Evolutionary conservation across 768 basidiomycete species (phyloP).

Genomic region (Crassisporium funariophilum): DNA sequence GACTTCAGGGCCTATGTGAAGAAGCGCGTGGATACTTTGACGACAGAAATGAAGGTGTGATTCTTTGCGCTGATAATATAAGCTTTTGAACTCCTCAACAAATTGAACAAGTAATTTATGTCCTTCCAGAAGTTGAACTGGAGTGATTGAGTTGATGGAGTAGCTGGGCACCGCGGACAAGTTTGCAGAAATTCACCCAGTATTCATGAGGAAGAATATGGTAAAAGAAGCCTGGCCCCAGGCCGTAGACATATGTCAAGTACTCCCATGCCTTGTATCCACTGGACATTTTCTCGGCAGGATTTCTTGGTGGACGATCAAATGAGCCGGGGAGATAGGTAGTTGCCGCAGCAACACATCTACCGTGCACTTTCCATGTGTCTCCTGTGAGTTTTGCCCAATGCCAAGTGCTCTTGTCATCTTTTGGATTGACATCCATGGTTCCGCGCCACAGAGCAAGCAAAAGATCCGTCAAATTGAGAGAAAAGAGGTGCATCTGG

Average conservation of each 20-base stretch:
- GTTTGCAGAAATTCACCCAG: conserved; percentile 31
- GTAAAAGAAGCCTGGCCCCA: conserved; percentile 28
- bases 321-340: conserved; percentile 42
- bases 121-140: conserved; percentile 15
- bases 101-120: conserved; percentile 23
- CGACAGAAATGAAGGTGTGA: conserved; percentile 35
- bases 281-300: conserved; percentile 38
- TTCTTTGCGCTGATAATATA: conserved; percentile 32
- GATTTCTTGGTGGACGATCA: conserved; percentile 42
- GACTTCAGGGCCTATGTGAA: conserved; percentile 29
- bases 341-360: conserved; percentile 28
- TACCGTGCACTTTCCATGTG: conserved; percentile 37
- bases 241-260: conserved; percentile 26
- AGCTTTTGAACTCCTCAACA: conserved; percentile 29
- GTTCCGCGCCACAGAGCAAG: conserved; percentile 35
- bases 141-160: conserved; percentile 20
- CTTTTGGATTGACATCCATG: conserved; percentile 16
- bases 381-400: conserved; percentile 30
- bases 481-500: conserved; percentile 37
- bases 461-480: conserved; percentile 42
- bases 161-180: conserved; percentile 24
- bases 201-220: conserved; percentile 25
- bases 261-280: conserved; percentile 33
- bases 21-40: conserved; percentile 30
- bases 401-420: conserved; percentile 23